Conservation (phyloP, 139 green algal genomes). For the Chlamydomonas incerta region DNA sequence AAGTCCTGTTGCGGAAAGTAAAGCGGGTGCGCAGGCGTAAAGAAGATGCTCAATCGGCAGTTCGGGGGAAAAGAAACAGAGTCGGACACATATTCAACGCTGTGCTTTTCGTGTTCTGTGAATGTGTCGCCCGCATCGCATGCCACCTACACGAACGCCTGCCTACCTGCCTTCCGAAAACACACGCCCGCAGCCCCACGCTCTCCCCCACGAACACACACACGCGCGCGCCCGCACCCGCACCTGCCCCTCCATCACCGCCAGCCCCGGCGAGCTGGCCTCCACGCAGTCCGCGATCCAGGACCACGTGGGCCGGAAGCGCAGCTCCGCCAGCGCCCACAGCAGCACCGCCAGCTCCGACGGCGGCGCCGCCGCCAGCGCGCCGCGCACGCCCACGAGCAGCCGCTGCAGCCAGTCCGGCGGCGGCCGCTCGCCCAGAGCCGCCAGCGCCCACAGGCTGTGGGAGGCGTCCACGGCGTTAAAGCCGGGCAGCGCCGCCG, state of each 20-base stretch:
- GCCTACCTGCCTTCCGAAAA: too few relatives aligned
- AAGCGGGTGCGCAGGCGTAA: too few relatives aligned
- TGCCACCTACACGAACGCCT: too few relatives aligned
- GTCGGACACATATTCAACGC: too few relatives aligned
- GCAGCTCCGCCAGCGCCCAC: conserved; percentile 24
- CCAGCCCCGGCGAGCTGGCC: neutral
- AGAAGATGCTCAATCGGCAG: too few relatives aligned
- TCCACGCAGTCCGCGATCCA: conserved; percentile 5
- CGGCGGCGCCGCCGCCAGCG: neutral
- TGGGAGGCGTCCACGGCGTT: conserved; percentile 22
- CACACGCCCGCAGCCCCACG: too few relatives aligned
- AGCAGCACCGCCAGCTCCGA: conserved; percentile 13
- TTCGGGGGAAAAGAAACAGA: too few relatives aligned
- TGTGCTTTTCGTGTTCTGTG: too few relatives aligned
- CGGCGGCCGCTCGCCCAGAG: conserved; percentile 17
- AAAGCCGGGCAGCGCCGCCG: neutral
- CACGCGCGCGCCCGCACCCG: too few relatives aligned
- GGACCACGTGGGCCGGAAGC: conserved; percentile 32
- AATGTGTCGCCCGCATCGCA: too few relatives aligned
- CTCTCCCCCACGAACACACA: too few relatives aligned
- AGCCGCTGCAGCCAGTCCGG: conserved; percentile 7
- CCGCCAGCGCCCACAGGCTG: conserved; percentile 28
- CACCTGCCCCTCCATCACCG: neutral
- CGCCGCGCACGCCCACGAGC: neutral
- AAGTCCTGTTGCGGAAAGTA: neutral